Conservation (phyloP, 2,329 filamentous ascomycete species). For the Diaporthe ilicicola region DNA sequence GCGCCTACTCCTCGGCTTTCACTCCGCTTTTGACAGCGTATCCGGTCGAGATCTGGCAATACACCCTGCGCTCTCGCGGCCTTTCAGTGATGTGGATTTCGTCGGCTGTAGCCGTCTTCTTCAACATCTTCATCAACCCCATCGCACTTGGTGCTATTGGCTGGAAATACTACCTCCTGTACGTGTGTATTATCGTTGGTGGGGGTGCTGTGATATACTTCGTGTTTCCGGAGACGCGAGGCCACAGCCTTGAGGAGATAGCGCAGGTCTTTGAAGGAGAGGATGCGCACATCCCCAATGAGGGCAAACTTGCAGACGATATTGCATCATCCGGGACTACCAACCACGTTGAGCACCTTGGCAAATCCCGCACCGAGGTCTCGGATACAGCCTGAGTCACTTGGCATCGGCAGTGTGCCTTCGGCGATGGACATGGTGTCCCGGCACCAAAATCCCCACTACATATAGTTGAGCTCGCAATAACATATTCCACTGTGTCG, state of each 20-base stretch:
- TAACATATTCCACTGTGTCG: background rate
- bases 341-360: background rate
- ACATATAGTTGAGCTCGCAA: background rate
- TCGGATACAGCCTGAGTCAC: background rate
- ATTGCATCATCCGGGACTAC: background rate
- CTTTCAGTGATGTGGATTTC: constrained; percentile 40
- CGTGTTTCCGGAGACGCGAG: constrained; percentile 33
- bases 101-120: constrained; percentile 26
- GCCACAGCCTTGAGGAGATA: constrained; percentile 4
- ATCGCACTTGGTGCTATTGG: constrained; percentile 34
- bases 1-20: background rate
- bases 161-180: constrained; percentile 38
- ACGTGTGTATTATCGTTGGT: constrained; percentile 28
- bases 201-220: constrained; percentile 25
- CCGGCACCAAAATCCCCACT: background rate
- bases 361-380: background rate
- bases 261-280: background rate
- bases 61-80: constrained; percentile 57
- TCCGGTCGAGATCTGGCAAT: constrained; percentile 57
- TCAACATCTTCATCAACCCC: constrained; percentile 35
- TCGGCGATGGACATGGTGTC: background rate
- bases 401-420: background rate
- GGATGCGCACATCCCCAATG: background rate
- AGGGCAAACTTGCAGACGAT: background rate
- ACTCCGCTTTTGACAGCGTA: constrained; percentile 45